Conservation (phyloP, 1,284 basidiomycete genomes). For the Bjerkandera adusta region DNA sequence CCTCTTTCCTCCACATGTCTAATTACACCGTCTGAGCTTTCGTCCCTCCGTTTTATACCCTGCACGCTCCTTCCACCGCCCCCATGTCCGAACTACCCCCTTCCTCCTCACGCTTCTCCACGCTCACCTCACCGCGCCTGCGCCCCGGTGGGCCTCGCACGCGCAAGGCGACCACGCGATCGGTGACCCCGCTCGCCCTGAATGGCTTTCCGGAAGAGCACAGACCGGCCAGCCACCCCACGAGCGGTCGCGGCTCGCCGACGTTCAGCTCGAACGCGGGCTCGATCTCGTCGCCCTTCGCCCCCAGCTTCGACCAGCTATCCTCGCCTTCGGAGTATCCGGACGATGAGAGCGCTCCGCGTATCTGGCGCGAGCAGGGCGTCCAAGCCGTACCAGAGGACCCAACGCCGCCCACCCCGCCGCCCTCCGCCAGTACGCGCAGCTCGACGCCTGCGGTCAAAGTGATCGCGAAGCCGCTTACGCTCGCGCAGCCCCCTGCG, state of each 20-base stretch:
- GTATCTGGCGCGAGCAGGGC: conserved; percentile 13
- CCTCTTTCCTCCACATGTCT: conserved; percentile 6
- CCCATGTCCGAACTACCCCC: neutral
- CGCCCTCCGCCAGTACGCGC: conserved; percentile 20
- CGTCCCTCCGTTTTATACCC: conserved; percentile 1
- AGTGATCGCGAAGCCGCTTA: conserved; percentile 24
- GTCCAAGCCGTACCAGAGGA: conserved; percentile 11
- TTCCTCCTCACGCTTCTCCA: neutral
- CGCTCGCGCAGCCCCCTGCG: conserved; percentile 43
- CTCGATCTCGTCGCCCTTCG: conserved; percentile 10
- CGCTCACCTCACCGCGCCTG: conserved; percentile 11
- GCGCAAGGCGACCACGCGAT: conserved; percentile 3
- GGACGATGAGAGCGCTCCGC: neutral
- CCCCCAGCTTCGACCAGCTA: conserved; percentile 13
- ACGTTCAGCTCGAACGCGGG: conserved; percentile 9
- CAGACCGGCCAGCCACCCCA: conserved; percentile 11
- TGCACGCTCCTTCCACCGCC: neutral
- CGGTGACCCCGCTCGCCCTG: conserved; percentile 2
- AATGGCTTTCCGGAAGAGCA: conserved; percentile 11
- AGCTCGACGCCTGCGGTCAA: conserved; percentile 28
- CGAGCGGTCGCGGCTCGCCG: conserved; percentile 15
- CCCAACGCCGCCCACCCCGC: neutral
- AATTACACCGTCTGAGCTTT: conserved; percentile 6
- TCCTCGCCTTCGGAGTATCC: conserved; percentile 3
- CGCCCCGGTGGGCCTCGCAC: conserved; percentile 17